Conservation (phyloP, 495 filamentous ascomycete species). For the Collariella sp. region DNA sequence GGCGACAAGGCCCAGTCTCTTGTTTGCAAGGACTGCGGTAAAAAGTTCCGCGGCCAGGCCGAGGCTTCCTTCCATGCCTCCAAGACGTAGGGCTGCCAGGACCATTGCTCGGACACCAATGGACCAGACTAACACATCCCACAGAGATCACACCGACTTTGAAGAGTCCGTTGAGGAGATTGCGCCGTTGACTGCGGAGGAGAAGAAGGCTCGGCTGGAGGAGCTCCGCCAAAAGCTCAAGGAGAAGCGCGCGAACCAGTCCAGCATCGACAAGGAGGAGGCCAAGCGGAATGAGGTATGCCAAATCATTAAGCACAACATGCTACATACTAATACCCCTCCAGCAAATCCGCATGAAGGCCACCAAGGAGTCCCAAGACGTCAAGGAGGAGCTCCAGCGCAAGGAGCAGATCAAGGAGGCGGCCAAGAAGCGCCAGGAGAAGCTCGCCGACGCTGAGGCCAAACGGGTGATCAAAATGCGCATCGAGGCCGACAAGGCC, state of each 20-base stretch:
- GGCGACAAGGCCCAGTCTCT: constrained; percentile 49
- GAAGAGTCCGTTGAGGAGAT: constrained; percentile 87
- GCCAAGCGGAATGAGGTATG: constrained; percentile 81
- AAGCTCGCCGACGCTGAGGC: constrained; percentile 82
- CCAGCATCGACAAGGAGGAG: constrained; percentile 68
- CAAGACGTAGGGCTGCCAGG: constrained; percentile 53
- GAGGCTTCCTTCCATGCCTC: constrained; percentile 85
- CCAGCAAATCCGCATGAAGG: constrained; percentile 79
- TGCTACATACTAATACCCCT: constrained; percentile 8
- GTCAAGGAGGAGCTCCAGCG: constrained; percentile 73
- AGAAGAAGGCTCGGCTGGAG: constrained; percentile 70
- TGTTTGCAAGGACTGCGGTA: constrained; percentile 84
- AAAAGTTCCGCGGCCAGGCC: constrained; percentile 72
- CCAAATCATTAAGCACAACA: not conserved
- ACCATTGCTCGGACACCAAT: not conserved
- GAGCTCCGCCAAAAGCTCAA: constrained; percentile 65
- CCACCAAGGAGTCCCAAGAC: constrained; percentile 68
- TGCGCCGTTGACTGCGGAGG: constrained; percentile 80
- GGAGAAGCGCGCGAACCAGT: constrained; percentile 62
- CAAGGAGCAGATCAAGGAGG: constrained; percentile 87
- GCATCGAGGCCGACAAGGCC: constrained; percentile 85
- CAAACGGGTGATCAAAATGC: constrained; percentile 78
- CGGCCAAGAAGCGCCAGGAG: constrained; percentile 71
- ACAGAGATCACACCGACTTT: constrained; percentile 78
- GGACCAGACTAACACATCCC: constrained; percentile 3